These are phyloP conservation scores for Hypomontagnella monticulosa DNA, from an alignment of 495 filamentous ascomycete species.

Conservation along the genomic window DNA sequence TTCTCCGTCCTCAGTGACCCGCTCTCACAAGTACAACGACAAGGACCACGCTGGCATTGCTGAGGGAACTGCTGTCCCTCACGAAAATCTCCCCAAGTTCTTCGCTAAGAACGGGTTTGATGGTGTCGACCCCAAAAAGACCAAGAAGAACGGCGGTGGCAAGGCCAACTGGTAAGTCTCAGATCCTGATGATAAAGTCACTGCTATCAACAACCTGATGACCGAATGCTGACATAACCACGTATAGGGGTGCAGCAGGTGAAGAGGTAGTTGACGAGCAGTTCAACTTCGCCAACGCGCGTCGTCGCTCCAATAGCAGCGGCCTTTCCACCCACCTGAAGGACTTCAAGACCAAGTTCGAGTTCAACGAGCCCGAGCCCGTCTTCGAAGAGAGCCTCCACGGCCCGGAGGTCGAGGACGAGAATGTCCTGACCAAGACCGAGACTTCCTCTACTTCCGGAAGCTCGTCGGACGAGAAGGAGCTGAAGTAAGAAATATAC, in stretches of 20 bases:
- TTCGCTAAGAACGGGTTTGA: conserved; percentile 88
- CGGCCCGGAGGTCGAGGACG: conserved; percentile 61
- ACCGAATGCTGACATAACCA: conserved; percentile 7
- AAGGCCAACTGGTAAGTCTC: conserved; percentile 88
- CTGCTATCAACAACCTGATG: not conserved
- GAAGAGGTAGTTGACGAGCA: conserved; percentile 82
- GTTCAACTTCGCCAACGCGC: conserved; percentile 84
- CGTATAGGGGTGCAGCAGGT: conserved; percentile 78
- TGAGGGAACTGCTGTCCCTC: conserved; percentile 67
- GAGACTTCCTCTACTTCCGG: conserved; percentile 59
- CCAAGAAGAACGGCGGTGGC: conserved; percentile 94
- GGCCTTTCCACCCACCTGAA: conserved; percentile 89
- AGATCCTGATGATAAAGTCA: conserved; percentile 4
- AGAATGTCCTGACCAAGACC: conserved; percentile 60
- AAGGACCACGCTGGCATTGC: conserved; percentile 79
- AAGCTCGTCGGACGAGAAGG: conserved; percentile 54
- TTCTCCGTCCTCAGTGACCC: conserved; percentile 75
- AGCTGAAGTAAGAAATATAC: conserved; percentile 31
- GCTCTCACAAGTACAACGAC: conserved; percentile 91
- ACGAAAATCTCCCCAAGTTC: conserved; percentile 85
- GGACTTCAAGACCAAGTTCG: conserved; percentile 97
- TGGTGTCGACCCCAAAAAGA: conserved; percentile 87
- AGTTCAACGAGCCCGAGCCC: conserved; percentile 84
- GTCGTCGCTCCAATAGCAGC: conserved; percentile 92
- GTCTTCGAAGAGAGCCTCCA: conserved; percentile 88